Evolutionary conservation across 1,284 basidiomycete genomes (phyloP).

Genomic region (Sanguinoderma infundibulare): DNA sequence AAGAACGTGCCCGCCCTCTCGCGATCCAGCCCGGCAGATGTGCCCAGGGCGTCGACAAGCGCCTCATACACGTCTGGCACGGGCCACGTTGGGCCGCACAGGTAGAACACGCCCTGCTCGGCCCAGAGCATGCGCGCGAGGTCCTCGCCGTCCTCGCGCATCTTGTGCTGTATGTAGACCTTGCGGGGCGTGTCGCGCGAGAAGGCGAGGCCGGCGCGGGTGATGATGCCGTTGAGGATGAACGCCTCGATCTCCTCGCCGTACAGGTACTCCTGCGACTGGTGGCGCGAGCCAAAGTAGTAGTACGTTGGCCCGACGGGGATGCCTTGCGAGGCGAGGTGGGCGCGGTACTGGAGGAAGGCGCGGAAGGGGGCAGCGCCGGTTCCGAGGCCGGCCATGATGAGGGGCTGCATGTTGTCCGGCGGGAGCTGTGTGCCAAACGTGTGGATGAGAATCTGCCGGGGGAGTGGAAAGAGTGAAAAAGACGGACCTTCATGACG

Average conservation of each 20-base stretch:
- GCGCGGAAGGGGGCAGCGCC: constrained; percentile 99
- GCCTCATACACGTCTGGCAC: constrained; percentile 97
- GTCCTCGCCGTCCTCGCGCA: constrained; percentile 85
- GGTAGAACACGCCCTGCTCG: constrained; percentile 87
- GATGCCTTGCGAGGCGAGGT: constrained; percentile 77
- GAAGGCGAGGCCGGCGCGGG: constrained; percentile 93
- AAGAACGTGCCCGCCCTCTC: constrained; percentile 83
- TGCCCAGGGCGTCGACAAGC: constrained; percentile 79
- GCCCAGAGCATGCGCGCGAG: constrained; percentile 78
- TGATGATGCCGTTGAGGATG: constrained; percentile 83
- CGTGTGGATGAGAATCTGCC: background rate
- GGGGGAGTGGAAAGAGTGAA: background rate
- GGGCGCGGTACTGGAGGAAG: constrained; percentile 94
- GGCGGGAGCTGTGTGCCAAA: constrained; percentile 70
- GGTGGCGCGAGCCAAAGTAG: constrained; percentile 98
- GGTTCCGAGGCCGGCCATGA: constrained; percentile 98
- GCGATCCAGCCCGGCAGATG: constrained; percentile 70
- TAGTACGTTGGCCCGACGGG: constrained; percentile 92
- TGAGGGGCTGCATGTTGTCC: constrained; percentile 86
- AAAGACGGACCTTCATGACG: constrained; percentile 90
- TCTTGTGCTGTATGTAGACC: constrained; percentile 99
- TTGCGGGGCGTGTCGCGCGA: constrained; percentile 93
- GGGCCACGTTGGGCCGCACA: constrained; percentile 99
- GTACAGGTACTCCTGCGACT: constrained; percentile 95
- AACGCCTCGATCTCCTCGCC: constrained; percentile 90